Evolutionary conservation across 768 basidiomycete genomes (phyloP).

Genomic region (Boletus barrowsii): DNA sequence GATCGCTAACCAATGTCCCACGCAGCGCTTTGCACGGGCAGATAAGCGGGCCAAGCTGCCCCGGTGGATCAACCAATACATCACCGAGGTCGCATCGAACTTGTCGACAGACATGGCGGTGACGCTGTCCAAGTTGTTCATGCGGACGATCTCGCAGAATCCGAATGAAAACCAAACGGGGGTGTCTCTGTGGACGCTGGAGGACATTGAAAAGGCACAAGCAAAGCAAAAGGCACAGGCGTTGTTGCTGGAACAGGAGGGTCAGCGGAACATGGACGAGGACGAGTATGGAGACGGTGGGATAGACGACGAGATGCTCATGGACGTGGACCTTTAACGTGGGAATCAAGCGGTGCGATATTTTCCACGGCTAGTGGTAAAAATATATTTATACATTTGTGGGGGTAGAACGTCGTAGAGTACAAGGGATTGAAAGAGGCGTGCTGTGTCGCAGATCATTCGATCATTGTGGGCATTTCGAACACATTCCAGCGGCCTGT

Average conservation of each 20-base stretch:
- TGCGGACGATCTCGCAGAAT: constrained; percentile 98
- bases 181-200: constrained; percentile 90
- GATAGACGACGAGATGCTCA: constrained; percentile 58
- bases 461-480: constrained; percentile 29
- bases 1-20: background rate
- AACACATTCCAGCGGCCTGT: constrained; percentile 40
- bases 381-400: constrained; percentile 14
- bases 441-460: background rate
- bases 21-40: constrained; percentile 86
- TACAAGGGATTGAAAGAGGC: no score
- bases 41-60: constrained; percentile 96
- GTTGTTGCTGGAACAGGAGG: constrained; percentile 40
- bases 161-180: constrained; percentile 95
- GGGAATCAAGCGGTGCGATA: background rate
- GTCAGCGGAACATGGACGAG: constrained; percentile 32
- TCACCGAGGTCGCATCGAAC: constrained; percentile 97
- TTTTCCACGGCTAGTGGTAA: background rate
- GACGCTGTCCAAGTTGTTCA: constrained; percentile 91
- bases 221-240: constrained; percentile 71
- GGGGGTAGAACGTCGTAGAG: background rate
- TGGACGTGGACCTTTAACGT: constrained; percentile 47
- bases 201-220: constrained; percentile 86
- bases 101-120: constrained; percentile 98
- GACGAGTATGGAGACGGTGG: constrained; percentile 70
- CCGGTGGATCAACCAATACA: constrained; percentile 98